Evolutionary conservation across 1,139 yeast genomes (phyloP), one percentile per base, ranked within the genome.

Genomic region (Debaryomyces coudertii): DNA sequence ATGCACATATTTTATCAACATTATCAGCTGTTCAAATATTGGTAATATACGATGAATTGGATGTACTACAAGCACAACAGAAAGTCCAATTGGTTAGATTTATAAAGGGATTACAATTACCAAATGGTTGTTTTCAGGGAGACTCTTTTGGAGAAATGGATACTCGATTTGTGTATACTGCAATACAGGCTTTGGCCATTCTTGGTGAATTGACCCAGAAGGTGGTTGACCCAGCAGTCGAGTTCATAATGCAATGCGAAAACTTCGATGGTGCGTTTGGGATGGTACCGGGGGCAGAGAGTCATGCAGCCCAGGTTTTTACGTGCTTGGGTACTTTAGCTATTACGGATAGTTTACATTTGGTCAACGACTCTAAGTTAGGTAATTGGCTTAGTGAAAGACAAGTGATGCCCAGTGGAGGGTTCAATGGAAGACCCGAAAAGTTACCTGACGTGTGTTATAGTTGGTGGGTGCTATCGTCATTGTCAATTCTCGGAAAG

Each of bases 211-310:
- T 92, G 48, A 80, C 82, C n/a, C 60, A 71, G 4, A 77, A 82
- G 18, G 69, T 88, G 7, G 84, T 80, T 0, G 83, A 79, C 7
- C 82, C 82, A 1, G 89, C 96, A 0, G 83, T 81, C 1, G 71
- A 69, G 1, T 93, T 83, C 67, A 79, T 92, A 8, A 57, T 79
- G 49, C 60, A 62, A 36, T 95, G 99, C 64, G 85, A 80, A 52
- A 95, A 95, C 63, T 93, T 90, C 60, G 99, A 93, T 62, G 99
- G 99, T 3, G 97, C 96, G 0, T 93, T 88, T 71, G 99, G 99
- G 0, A 73, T 89, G 68, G 82, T 83, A 7, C 99, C 99, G 0
- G 97, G 97, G 0, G 92, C 96, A 0, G 99, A 93, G 62, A 83
- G 95, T 42, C 99, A 93, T 65, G 85, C 96, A 1, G 97, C 97